These are phyloP conservation scores for Neospora caninum DNA, from an alignment of 169 alveolate genomes.

Conservation along the genomic window DNA sequence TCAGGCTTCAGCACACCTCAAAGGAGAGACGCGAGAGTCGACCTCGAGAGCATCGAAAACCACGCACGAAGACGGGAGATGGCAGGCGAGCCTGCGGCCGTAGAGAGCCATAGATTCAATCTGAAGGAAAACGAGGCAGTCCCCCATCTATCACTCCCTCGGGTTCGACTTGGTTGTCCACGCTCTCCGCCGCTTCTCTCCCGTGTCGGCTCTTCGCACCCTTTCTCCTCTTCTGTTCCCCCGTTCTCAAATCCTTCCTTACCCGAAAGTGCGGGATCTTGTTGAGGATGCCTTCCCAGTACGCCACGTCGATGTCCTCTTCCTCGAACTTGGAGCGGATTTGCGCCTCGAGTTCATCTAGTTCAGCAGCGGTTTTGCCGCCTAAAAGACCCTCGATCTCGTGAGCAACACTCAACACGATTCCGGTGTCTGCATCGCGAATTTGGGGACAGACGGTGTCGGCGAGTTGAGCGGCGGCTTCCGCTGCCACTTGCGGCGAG, in stretches of 20 bases:
- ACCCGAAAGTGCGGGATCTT: slow-evolving; percentile 65
- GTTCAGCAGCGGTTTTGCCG: slow-evolving; percentile 48
- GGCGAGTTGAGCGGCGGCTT: slow-evolving; percentile 57
- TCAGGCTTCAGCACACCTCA: too few species aligned
- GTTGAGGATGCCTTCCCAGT: slow-evolving; percentile 68
- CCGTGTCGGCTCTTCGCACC: too few species aligned
- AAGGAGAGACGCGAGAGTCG: too few species aligned
- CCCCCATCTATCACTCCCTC: too few species aligned
- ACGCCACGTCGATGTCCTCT: slow-evolving; percentile 64
- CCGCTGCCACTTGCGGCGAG: slow-evolving; percentile 55
- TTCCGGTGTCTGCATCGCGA: slow-evolving; percentile 60
- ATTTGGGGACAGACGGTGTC: slow-evolving; percentile 1
- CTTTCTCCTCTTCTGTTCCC: neutral
- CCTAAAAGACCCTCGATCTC: slow-evolving; percentile 55
- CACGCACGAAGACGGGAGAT: too few species aligned
- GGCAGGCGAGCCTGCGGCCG: too few species aligned
- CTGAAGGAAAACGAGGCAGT: too few species aligned
- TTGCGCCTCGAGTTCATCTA: slow-evolving; percentile 51
- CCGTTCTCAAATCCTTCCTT: neutral
- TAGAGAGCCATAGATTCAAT: too few species aligned
- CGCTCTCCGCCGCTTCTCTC: too few species aligned
- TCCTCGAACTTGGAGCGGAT: slow-evolving; percentile 54
- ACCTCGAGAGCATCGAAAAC: too few species aligned
- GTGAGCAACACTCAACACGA: slow-evolving; percentile 49
- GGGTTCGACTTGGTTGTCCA: too few species aligned